Evolutionary conservation across 1,284 basidiomycete species (phyloP).

Genomic region (Leccinum ponderosum): DNA sequence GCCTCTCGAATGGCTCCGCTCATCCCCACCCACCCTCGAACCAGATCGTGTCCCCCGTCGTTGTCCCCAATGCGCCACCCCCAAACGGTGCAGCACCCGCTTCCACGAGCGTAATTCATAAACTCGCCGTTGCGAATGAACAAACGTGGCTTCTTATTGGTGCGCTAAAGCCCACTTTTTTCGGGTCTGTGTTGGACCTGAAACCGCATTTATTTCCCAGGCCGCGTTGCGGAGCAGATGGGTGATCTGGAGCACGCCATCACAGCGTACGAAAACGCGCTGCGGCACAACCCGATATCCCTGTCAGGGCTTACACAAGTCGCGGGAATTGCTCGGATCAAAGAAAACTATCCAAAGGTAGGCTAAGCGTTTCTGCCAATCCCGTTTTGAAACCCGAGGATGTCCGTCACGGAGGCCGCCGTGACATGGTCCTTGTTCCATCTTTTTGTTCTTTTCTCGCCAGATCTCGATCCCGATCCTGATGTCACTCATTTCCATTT

Average conservation of each 20-base stretch:
- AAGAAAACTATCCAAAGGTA: constrained; percentile 84
- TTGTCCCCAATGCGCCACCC: constrained; percentile 39
- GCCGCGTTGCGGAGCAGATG: constrained; percentile 90
- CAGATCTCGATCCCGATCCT: constrained; percentile 34
- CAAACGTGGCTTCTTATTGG: constrained; percentile 93
- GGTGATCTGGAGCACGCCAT: constrained; percentile 87
- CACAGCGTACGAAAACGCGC: constrained; percentile 87
- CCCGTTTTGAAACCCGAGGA: constrained; percentile 36
- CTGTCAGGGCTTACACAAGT: constrained; percentile 87
- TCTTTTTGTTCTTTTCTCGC: constrained; percentile 22
- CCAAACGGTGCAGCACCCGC: constrained; percentile 43
- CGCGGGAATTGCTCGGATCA: constrained; percentile 87
- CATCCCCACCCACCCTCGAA: constrained; percentile 32
- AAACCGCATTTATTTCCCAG: constrained; percentile 43
- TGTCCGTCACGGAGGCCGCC: constrained; percentile 41
- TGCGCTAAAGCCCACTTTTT: constrained; percentile 37
- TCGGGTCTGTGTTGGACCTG: not conserved
- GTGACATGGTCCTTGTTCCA: constrained; percentile 31
- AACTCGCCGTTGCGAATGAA: constrained; percentile 83
- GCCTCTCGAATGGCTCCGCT: constrained; percentile 43
- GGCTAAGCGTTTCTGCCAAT: constrained; percentile 34
- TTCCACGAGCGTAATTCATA: constrained; percentile 57
- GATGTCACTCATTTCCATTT: constrained; percentile 35
- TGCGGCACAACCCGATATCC: constrained; percentile 90
- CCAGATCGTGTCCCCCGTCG: constrained; percentile 51